phyloP scores from a whole-genome alignment of 164 flowering plant species.

The Piper betle region DNA sequence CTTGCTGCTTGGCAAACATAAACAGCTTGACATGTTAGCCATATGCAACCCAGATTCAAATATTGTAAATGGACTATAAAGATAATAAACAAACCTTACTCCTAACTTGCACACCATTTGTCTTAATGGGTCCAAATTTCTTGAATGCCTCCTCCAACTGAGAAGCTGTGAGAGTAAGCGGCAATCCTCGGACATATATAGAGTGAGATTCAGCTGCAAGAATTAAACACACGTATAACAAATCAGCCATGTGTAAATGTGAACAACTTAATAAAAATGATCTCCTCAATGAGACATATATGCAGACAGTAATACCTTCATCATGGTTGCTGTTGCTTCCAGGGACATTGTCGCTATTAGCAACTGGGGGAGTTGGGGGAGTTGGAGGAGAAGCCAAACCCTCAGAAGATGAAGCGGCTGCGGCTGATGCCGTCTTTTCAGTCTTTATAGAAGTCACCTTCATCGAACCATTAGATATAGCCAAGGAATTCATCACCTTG shows the following conservation, averaged over 20 bases:
- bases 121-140: conserved; percentile 77
- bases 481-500: conserved; percentile 10
- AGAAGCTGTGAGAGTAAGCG: conserved; percentile 25
- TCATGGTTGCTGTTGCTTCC: conserved; percentile 24
- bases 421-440: conserved; percentile 19
- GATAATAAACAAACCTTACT: conserved; percentile 21
- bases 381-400: conserved; percentile 4
- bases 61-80: no score
- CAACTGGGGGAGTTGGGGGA: conserved; percentile 22
- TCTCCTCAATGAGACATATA: no score
- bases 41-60: neutral
- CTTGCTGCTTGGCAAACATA: conserved; percentile 38
- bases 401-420: conserved; percentile 11
- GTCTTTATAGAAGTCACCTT: conserved; percentile 18
- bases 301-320: conserved; percentile 29
- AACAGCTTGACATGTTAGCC: neutral
- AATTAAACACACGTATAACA: neutral
- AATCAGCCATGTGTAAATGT: neutral
- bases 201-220: conserved; percentile 58
- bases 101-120: conserved; percentile 82
- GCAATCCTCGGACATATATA: conserved; percentile 54
- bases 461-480: conserved; percentile 25
- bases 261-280: neutral
- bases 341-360: conserved; percentile 12
- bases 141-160: conserved; percentile 60